phyloP scores from a whole-genome alignment of 2,329 filamentous ascomycete genomes.

The Pseudogymnoascus sp. region DNA sequence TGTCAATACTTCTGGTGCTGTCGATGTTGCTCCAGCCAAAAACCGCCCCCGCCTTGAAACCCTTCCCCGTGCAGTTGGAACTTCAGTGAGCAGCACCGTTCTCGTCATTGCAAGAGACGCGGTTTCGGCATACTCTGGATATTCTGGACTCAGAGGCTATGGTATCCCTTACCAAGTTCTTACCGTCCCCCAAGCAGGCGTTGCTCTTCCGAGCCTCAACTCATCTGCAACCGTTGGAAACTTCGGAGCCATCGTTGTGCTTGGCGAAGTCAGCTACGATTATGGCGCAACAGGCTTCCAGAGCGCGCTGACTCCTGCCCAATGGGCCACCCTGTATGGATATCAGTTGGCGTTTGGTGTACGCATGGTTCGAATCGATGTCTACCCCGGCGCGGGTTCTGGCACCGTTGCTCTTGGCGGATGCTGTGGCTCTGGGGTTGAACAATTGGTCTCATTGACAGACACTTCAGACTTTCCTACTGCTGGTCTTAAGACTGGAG shows the following conservation, averaged over 20 bases:
- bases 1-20: slow-evolving; percentile 17
- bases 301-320: slow-evolving; percentile 40
- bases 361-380: slow-evolving; percentile 53
- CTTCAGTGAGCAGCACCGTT: slow-evolving; percentile 36
- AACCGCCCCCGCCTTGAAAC: no score
- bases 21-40: not conserved
- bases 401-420: slow-evolving; percentile 33
- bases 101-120: slow-evolving; percentile 49
- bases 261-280: slow-evolving; percentile 30
- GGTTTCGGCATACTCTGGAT: slow-evolving; percentile 40
- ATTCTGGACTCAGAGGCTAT: slow-evolving; percentile 50
- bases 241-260: slow-evolving; percentile 49
- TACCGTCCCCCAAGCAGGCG: slow-evolving; percentile 46
- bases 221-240: slow-evolving; percentile 42
- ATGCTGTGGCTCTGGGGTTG: slow-evolving; percentile 41
- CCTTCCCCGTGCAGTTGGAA: slow-evolving; percentile 10
- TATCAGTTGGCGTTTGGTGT: slow-evolving; percentile 53
- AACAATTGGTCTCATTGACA: slow-evolving; percentile 48
- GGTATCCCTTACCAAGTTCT: slow-evolving; percentile 52
- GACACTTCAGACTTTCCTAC: slow-evolving; percentile 46
- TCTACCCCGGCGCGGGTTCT: slow-evolving; percentile 45
- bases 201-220: slow-evolving; percentile 45
- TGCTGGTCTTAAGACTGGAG: slow-evolving; percentile 41
- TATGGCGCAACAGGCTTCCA: slow-evolving; percentile 37
- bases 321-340: slow-evolving; percentile 48